Evolutionary conservation across 208 protist genomes (phyloP), one percentile per base, ranked within the genome.

Genomic region (Acanthamoeba divionensis): DNA sequence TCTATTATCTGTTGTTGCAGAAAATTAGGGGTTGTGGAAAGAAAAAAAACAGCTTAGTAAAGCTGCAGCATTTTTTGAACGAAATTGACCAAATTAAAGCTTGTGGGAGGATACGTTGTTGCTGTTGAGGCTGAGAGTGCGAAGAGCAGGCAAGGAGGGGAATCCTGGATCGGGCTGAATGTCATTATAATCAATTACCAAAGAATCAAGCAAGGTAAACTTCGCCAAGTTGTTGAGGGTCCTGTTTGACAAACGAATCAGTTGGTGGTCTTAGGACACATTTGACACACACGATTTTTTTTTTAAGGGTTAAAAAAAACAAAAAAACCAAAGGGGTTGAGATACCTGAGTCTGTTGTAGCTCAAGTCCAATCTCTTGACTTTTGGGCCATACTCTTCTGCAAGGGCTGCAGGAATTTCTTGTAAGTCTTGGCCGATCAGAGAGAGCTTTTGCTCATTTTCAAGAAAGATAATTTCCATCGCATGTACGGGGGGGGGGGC

Each of bases 91-190:
- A 48, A 52, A n/a, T n/a, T n/a, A n/a, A n/a, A 33, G n/a, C 21
- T 77, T 18, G 21, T 52, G n/a, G 71, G 31, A 45, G 48, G 9
- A 13, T 79, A 95, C 89, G 65, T 92, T 80, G 55, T 95, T 95
- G 38, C 93, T 94, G 90, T 95, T 95, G 12, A 94, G 48, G 33
- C 82, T 93, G 10, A 95, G 90, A 50, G 90, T 92, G 38, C 93
- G 73, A 21, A 95, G 80, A 36, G 36, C 36, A 44, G 66, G 88
- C 24, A 95, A 44, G 36, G 38, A 48, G 33, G 94, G 93, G 36
- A 94, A 94, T n/a, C 15, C n/a, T 12, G 73, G 73, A 13, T 60
- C 45, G 13, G 55, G 48, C n/a, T 52, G 26, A 41, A 83, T 52
- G 41, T 60, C 38, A 52, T 83, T 83, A 26, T 60, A 83, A 52